phyloP scores from a whole-genome alignment of 371 early-diverging fungal species.

The Sporodiniella umbellata region DNA sequence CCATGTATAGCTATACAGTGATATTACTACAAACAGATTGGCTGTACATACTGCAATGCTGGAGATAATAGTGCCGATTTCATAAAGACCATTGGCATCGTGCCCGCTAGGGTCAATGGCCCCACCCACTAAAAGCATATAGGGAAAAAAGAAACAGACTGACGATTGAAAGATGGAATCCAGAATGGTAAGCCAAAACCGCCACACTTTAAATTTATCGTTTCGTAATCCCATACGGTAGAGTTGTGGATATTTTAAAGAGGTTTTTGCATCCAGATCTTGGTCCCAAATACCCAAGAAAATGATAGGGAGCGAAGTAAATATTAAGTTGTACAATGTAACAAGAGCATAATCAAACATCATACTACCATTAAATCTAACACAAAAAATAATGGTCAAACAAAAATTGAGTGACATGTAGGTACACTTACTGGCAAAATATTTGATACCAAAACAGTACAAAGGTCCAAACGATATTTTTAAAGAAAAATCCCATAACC shows the following conservation, averaged over 20 bases:
- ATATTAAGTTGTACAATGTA: constrained; percentile 75
- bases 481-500: constrained; percentile 80
- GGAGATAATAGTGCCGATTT: constrained; percentile 79
- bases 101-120: constrained; percentile 50
- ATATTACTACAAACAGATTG: constrained; percentile 79
- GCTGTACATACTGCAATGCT: constrained; percentile 71
- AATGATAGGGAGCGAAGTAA: constrained; percentile 68
- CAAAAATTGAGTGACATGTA: not conserved
- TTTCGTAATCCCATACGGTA: constrained; percentile 86
- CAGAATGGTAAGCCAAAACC: constrained; percentile 80
- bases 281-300: constrained; percentile 84
- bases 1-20: constrained; percentile 79
- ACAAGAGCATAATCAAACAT: constrained; percentile 83
- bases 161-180: constrained; percentile 90
- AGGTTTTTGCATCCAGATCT: constrained; percentile 73
- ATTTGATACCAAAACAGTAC: constrained; percentile 84
- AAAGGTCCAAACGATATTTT: constrained; percentile 77
- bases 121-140: constrained; percentile 51
- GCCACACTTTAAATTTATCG: constrained; percentile 76
- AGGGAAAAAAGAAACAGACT: constrained; percentile 78
- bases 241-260: constrained; percentile 79
- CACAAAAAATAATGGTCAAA: constrained; percentile 23
- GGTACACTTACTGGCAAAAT: constrained; percentile 60
- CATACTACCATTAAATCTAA: constrained; percentile 49
- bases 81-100: constrained; percentile 62